Conservation (phyloP, 768 basidiomycete genomes). For the Xerocomellus chrysenteron region DNA sequence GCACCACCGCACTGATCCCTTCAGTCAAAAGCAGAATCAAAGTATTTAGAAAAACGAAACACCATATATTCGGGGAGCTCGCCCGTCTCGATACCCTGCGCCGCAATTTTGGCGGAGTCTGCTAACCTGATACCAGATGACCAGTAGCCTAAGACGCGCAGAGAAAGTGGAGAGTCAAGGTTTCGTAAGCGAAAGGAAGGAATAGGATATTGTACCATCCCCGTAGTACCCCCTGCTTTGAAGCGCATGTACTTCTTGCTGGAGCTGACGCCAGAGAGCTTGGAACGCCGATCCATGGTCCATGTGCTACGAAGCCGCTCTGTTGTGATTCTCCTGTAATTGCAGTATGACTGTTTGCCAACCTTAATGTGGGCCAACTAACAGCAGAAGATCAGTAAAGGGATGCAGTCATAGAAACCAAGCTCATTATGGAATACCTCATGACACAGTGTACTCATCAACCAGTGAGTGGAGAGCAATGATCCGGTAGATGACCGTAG, state of each 20-base stretch:
- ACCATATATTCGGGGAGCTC: constrained; percentile 82
- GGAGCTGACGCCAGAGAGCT: constrained; percentile 65
- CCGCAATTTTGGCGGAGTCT: constrained; percentile 57
- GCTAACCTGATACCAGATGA: constrained; percentile 70
- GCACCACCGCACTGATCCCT: constrained; percentile 72
- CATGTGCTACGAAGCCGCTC: constrained; percentile 56
- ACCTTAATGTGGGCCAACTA: constrained; percentile 86
- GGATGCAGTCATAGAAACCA: background rate
- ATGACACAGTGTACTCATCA: constrained; percentile 80
- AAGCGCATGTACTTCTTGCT: constrained; percentile 63
- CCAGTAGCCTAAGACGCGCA: constrained; percentile 63
- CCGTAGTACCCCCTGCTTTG: constrained; percentile 79
- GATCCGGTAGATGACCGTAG: constrained; percentile 59
- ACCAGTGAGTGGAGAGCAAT: constrained; percentile 61
- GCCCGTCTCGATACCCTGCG: constrained; percentile 49
- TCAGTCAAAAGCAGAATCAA: background rate
- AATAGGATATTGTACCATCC: constrained; percentile 51
- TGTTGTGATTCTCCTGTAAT: background rate
- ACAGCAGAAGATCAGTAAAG: constrained; percentile 1
- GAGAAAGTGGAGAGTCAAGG: constrained; percentile 5
- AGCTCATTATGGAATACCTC: constrained; percentile 51
- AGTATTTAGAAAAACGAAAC: background rate
- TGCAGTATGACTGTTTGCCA: constrained; percentile 1
- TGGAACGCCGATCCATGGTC: constrained; percentile 79
- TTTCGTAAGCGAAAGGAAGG: background rate